A percentile compares a stretch with the other conserved stretches of the same genome.
Conservation (phyloP, 208 protist genomes). For the Endotrypanum monterogeii region DNA sequence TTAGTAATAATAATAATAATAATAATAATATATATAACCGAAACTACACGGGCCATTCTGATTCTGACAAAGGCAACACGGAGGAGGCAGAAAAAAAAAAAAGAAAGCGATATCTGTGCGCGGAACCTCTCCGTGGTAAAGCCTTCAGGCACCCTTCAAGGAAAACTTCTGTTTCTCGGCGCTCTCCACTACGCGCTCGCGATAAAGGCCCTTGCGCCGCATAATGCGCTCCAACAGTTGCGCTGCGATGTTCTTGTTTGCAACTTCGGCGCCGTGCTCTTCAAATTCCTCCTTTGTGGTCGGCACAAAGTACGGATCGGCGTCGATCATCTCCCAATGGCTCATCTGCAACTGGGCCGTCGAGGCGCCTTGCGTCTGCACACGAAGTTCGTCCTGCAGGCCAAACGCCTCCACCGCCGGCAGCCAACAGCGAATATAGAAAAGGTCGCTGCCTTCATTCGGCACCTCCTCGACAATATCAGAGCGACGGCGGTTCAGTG, state of each 20-base stretch:
- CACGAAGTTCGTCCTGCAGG: constrained; percentile 94
- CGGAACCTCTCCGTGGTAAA: background rate
- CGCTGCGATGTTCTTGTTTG: constrained; percentile 87
- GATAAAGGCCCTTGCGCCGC: constrained; percentile 84
- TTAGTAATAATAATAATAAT: no score
- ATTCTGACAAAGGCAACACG: no score
- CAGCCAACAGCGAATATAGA: constrained; percentile 94
- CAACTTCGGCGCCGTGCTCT: constrained; percentile 93
- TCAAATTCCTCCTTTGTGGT: constrained; percentile 97
- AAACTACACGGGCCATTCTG: no score
- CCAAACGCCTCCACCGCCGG: constrained; percentile 98
- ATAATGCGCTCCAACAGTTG: constrained; percentile 86
- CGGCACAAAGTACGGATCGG: constrained; percentile 96
- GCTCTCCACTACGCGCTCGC: constrained; percentile 82
- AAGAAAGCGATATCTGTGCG: background rate
- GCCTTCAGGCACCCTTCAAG: constrained; percentile 69
- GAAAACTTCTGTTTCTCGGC: constrained; percentile 93
- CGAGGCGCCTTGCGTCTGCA: constrained; percentile 95
- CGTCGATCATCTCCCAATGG: constrained; percentile 92
- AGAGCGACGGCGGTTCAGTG: constrained; percentile 86
- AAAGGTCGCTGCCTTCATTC: constrained; percentile 96
- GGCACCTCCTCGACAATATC: constrained; percentile 96
- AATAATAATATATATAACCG: no score
- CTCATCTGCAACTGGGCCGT: constrained; percentile 96
- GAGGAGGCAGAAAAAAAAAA: no score